A percentile compares a stretch with the other conserved stretches of the same genome.
Evolutionary conservation across 495 filamentous ascomycete genomes (phyloP).

Genomic region (Cercophora samala): DNA sequence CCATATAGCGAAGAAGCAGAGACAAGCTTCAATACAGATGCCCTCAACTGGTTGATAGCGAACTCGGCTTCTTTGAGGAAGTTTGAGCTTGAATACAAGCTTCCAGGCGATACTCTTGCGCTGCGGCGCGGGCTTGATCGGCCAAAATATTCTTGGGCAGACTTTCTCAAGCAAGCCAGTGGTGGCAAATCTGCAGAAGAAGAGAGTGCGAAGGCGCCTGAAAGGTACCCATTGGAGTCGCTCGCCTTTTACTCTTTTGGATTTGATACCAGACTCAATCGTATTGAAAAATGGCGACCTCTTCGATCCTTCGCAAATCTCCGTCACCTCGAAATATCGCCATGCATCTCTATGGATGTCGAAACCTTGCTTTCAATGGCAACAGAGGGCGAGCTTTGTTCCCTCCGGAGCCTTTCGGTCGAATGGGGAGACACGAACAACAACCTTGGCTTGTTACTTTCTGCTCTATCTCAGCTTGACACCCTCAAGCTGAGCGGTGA

Average conservation of each 20-base stretch:
- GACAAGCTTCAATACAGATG: background rate
- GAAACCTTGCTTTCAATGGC: background rate
- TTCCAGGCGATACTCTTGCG: background rate
- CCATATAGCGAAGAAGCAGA: background rate
- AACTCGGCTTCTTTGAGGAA: background rate
- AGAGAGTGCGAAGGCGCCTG: background rate
- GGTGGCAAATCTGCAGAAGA: background rate
- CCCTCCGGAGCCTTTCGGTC: background rate
- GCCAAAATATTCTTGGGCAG: background rate
- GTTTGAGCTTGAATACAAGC: background rate
- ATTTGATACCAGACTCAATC: background rate
- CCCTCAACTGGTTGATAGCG: background rate
- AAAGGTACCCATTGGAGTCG: background rate
- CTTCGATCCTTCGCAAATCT: background rate
- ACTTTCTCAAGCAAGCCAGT: background rate
- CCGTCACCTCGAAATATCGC: background rate
- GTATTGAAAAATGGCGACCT: background rate
- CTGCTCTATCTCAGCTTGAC: background rate
- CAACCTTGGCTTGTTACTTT: background rate
- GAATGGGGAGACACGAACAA: background rate
- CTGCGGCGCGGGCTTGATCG: background rate
- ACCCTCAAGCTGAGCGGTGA: background rate
- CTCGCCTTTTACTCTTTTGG: background rate
- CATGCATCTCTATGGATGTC: background rate
- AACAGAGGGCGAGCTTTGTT: background rate